Base-by-base conservation (phyloP, 2,329 filamentous ascomycete genomes). In the Botrytis deweyae region DNA sequence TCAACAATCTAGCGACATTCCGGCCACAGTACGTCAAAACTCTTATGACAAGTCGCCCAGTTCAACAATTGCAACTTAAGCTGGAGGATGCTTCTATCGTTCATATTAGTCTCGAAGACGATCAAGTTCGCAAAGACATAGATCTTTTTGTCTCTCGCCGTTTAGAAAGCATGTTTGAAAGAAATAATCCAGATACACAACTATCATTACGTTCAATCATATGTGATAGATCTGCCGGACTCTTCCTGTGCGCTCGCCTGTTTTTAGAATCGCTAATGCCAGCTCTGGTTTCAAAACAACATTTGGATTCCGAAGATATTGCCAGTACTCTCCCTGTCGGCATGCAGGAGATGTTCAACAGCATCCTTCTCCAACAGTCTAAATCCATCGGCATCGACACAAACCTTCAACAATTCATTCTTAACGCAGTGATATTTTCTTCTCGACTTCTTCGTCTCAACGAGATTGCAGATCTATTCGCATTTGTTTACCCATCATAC, bases 11-110 rank as follows among this genome's bases (percentile, higher is more conserved):
- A 0, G 82, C 81, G 0, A 73, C 77, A 6, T 79, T 77, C 76
- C 76, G 74, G 4, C 81, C 83, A 2, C 65, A 65, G 0, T 78
- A 74, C 7, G 78, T 85, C 73, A 86, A 86, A 73, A 74, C 86
- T 0, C 42, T 86, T 0, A 80, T 86, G 14, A 86, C 85, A 0
- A 85, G 84, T 46, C 44, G 74, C 84, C 84, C 83, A 2, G 74
- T 81, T 3, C 76, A 78, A 9, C 69, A 72, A 10, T 70, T 83
- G 12, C 81, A 85, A 74, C 64, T 38, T 0, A 72, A 76, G 2
- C 76, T 86, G 14, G 79, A 80, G 46, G 70, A 76, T 6, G 46
- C 76, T 0, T 74, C 72, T 6, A 73, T 79, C 20, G 62, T 82
- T 18, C 75, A 82, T 1, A 76, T 86, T 20, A 79, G 82, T 1